These are phyloP conservation scores for Blastocladiella britannica DNA, from an alignment of 192 early-diverging fungal species.

Conservation along the genomic window DNA sequence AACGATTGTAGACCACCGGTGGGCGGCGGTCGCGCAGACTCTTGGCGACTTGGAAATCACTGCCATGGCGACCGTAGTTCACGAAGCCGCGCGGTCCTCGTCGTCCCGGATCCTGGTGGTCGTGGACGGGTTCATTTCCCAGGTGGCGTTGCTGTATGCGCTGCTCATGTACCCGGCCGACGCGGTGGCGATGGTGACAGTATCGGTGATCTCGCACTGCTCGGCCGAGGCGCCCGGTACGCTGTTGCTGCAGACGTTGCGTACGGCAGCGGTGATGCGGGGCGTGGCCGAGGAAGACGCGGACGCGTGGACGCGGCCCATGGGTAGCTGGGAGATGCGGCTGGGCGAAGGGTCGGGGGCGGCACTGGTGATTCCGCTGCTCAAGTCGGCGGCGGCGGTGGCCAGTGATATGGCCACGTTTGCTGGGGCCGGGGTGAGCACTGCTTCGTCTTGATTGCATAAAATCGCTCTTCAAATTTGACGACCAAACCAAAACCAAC, in stretches of 20 bases:
- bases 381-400: constrained; percentile 8
- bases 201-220: constrained; percentile 5
- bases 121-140: constrained; percentile 11
- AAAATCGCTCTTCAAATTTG: too few relatives aligned
- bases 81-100: background rate
- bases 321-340: constrained; percentile 4
- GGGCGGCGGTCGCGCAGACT: background rate
- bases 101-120: constrained; percentile 1
- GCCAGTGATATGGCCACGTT: constrained; percentile 12
- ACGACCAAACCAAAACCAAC: too few relatives aligned
- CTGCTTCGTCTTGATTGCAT: too few relatives aligned
- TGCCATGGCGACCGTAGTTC: constrained; percentile 6
- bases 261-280: background rate
- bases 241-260: constrained; percentile 2
- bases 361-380: constrained; percentile 8
- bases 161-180: constrained; percentile 6
- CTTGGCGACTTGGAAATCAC: constrained; percentile 8
- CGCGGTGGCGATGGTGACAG: background rate
- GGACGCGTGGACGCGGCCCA: background rate
- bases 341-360: constrained; percentile 12
- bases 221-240: background rate
- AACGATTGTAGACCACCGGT: constrained; percentile 1
- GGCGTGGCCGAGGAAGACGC: background rate
- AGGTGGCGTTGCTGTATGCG: constrained; percentile 8
- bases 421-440: constrained; percentile 9